These are phyloP conservation scores for Collybia mongolica DNA, from an alignment of 768 basidiomycete species.

Conservation along the genomic window DNA sequence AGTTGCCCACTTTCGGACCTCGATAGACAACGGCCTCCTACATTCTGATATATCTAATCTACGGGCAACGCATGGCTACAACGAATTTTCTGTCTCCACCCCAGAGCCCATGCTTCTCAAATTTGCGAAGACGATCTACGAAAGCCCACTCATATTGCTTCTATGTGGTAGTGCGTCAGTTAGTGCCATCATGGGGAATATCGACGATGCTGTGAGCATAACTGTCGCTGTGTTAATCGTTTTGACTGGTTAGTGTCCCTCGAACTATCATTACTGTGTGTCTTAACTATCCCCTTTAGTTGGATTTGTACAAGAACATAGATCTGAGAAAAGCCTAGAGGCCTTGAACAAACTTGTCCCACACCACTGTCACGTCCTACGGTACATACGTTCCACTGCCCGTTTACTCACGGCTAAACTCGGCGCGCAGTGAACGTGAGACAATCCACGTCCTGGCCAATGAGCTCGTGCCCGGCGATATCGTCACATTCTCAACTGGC, in stretches of 20 bases:
- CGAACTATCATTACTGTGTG: not conserved
- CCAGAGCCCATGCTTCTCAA: conserved; percentile 83
- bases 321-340: conserved; percentile 93
- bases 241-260: conserved; percentile 66
- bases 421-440: conserved; percentile 48
- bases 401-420: conserved; percentile 22
- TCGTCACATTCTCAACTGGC: conserved; percentile 86
- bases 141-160: conserved; percentile 88
- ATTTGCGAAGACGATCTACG: conserved; percentile 94
- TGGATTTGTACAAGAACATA: conserved; percentile 92
- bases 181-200: conserved; percentile 91
- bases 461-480: conserved; percentile 94
- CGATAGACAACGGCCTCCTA: conserved; percentile 59
- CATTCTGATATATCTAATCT: conserved; percentile 61
- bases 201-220: conserved; percentile 93
- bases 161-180: conserved; percentile 88
- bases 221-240: conserved; percentile 91
- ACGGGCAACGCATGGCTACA: conserved; percentile 76
- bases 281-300: conserved; percentile 38
- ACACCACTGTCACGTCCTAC: conserved; percentile 90
- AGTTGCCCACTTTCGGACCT: conserved; percentile 67
- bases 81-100: conserved; percentile 87
- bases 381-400: conserved; percentile 35
- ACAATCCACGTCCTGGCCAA: conserved; percentile 87
- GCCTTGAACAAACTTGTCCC: conserved; percentile 96